phyloP scores from a whole-genome alignment of 441 rosid genomes.

The Erodium texanum region DNA sequence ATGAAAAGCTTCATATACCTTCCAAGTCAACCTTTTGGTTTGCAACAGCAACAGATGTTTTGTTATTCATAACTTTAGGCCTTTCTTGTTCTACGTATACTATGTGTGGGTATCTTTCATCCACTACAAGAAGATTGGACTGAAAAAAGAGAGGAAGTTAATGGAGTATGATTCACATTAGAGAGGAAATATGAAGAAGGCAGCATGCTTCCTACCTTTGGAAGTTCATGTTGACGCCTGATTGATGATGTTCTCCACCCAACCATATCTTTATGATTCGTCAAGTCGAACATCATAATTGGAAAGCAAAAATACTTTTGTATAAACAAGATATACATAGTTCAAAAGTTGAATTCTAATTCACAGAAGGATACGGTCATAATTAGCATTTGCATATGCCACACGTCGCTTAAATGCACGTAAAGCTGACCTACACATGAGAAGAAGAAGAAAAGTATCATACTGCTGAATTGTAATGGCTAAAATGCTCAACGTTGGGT shows the following conservation, averaged over 20 bases:
- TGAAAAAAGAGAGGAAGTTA: slow-evolving; percentile 26
- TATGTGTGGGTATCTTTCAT: slow-evolving; percentile 76
- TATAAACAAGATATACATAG: slow-evolving; percentile 12
- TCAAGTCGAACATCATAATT: slow-evolving; percentile 29
- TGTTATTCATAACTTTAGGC: slow-evolving; percentile 15
- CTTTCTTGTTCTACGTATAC: slow-evolving; percentile 43
- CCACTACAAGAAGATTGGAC: slow-evolving; percentile 53
- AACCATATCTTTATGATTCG: slow-evolving; percentile 53
- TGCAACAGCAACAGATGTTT: slow-evolving; percentile 25
- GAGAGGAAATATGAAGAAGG: too few relatives aligned
- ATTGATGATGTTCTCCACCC: slow-evolving; percentile 97
- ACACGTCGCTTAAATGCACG: slow-evolving; percentile 77
- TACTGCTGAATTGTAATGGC: slow-evolving; percentile 14
- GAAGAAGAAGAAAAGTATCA: slow-evolving; percentile 15
- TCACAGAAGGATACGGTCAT: slow-evolving; percentile 65
- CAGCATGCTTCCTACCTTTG: slow-evolving; percentile 35
- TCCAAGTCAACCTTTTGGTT: slow-evolving; percentile 46
- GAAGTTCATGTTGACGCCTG: slow-evolving; percentile 75
- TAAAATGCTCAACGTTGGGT: slow-evolving; percentile 13
- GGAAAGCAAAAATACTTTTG: slow-evolving; percentile 13
- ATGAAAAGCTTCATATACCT: slow-evolving; percentile 39
- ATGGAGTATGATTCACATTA: too few relatives aligned
- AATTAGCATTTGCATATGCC: slow-evolving; percentile 83
- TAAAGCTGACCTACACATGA: slow-evolving; percentile 62
- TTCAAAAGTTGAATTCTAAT: slow-evolving; percentile 8